Evolutionary conservation across 2,329 filamentous ascomycete species (phyloP), one percentile per base, ranked within the genome.

Genomic region (Kalmusia sp.): DNA sequence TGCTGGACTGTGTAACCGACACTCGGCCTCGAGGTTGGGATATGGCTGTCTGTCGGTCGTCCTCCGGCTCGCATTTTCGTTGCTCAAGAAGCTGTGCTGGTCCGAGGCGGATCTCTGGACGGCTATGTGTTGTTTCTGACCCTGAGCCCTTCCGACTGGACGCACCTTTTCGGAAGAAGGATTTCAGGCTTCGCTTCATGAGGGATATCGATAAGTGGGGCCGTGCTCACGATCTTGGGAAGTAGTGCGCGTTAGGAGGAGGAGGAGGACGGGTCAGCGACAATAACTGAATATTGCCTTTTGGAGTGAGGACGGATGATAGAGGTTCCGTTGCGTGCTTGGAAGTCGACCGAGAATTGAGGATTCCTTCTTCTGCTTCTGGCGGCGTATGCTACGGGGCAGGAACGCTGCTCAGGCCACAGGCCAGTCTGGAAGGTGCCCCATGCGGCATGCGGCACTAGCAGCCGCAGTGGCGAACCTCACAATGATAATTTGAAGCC

Each of bases 131-230:
- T 19, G 31, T 6, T 37, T 19, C n/a, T 7, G 41, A 24, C 9
- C 21, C 3, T 3, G 44, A 30, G 12, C 12, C 40, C 14, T 50
- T 46, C 33, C 39, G 41, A n/a, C 15, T 46, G 14, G 15, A 25
- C n/a, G n/a, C 14, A 21, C 28, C 8, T 37, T 14, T 37, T 38
- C 35, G 48, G 21, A 50, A 41, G 17, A 54, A 21, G 11, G 46
- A 41, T 30, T 47, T 54, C 14, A 51, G 22, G 27, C 19, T 35
- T 17, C 14, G 30, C 28, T 33, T 49, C 52, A 54, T 54, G 33
- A 35, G 37, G 24, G 25, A 39, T 7, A 24, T 12, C 7, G 33
- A n/a, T n/a, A 28, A 28, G 27, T 28, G 27, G 27, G 27, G 27
- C 6, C 27, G 27, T 28, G 27, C 6, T 28, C 27, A 6, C 6